Evolutionary conservation across 1,139 yeast species (phyloP), one percentile per base, ranked within the genome.

Genomic region (Lodderomyces pseudojiufengensis): DNA sequence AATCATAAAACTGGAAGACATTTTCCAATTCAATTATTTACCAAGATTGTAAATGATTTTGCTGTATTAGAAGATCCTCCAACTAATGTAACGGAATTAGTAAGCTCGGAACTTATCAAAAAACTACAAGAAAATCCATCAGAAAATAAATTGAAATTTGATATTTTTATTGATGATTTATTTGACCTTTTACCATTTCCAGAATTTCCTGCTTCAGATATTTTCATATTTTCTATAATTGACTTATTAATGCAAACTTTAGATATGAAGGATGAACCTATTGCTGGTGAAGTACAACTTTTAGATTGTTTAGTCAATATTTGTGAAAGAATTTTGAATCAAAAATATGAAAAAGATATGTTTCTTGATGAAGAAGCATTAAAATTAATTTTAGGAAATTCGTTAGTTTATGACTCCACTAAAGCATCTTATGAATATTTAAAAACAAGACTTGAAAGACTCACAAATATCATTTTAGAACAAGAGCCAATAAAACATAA

Each of bases 161-260:
- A 80, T 27, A 47, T 68, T 9, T 61, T 81, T 22, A 47, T 80
- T 2, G 75, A 73, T 28, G 95, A 85, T 48, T 57, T 84, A 23
- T 42, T 77, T 5, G 46, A 50, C 0, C 57, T 82, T 37, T 48
- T 82, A 3, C 52, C 61, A 3, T 56, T 54, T 11, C 84, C 87
- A 0, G 81, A 78, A 39, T 84, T 82, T 76, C 67, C 85, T 0
- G 75, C 76, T 0, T 64, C 80, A 0, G 84, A 77, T 9, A 30
- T 34, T 10, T 20, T 45, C 2, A 30, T 43, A 15, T 18, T 29
- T 6, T 33, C 38, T 8, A 28, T 42, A 8, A 16, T 36, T 5
- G 22, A 26, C 8, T 20, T 11, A n/a, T 23, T 44, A 24, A 20
- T 39, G 16, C 25, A 16, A 15, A 13, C 14, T 12, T 20, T 43